phyloP scores from a whole-genome alignment of 2,329 filamentous ascomycete species.

The Sclerotinia glacialis region DNA sequence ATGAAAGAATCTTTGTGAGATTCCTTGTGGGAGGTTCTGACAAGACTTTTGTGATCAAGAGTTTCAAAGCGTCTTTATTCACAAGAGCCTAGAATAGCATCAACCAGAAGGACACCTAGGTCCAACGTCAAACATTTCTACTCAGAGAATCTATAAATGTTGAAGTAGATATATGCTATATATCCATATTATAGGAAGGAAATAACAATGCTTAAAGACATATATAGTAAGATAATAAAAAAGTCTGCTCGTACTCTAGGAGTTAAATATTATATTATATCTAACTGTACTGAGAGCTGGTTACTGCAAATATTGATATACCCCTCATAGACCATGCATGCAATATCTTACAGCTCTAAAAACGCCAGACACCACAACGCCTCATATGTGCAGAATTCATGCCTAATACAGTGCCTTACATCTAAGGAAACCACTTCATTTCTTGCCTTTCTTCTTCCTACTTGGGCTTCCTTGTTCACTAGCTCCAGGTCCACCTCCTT shows the following conservation, averaged over 20 bases:
- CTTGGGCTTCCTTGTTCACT: slow-evolving; percentile 41
- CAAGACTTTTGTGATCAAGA: background rate
- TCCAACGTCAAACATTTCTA: background rate
- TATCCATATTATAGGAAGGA: background rate
- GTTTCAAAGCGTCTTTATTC: background rate
- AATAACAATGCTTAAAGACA: background rate
- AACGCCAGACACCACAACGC: slow-evolving; percentile 17
- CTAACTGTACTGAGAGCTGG: background rate
- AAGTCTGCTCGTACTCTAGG: background rate
- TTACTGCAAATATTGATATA: background rate
- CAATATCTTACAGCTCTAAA: slow-evolving; percentile 15
- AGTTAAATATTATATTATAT: background rate
- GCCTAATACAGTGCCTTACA: slow-evolving; percentile 20
- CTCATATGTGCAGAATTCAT: background rate
- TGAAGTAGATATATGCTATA: background rate
- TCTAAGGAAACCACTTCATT: slow-evolving; percentile 43
- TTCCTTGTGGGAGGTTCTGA: slow-evolving; percentile 5
- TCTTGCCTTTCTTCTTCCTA: slow-evolving; percentile 65
- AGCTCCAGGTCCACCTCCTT: slow-evolving; percentile 41
- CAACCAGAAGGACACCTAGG: background rate
- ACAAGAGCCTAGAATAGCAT: background rate
- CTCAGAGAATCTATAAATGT: background rate
- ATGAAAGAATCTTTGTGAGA: background rate
- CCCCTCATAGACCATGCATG: background rate
- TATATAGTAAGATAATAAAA: background rate